Conservation (phyloP, 176 grass and related monocot genomes). For the Puya raimondii region DNA sequence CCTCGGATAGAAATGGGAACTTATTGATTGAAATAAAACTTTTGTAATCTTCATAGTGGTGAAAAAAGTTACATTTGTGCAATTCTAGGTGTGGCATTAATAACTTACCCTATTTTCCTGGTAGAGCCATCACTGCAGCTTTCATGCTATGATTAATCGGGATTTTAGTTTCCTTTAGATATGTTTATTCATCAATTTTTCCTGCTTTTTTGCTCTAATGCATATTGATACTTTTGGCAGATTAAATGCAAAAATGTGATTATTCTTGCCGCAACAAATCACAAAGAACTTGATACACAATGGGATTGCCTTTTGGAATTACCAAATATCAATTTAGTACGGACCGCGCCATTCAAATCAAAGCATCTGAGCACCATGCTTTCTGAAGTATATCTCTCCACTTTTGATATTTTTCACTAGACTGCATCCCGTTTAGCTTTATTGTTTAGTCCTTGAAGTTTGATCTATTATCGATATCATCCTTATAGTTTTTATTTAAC, state of each 20-base stretch:
- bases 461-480: constrained; percentile 10
- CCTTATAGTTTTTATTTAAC: neutral
- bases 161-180: neutral
- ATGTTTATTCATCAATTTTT: neutral
- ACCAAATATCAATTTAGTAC: constrained; percentile 43
- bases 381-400: constrained; percentile 50
- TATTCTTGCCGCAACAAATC: constrained; percentile 79
- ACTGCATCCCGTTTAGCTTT: neutral
- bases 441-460: constrained; percentile 7
- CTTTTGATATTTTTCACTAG: constrained; percentile 14
- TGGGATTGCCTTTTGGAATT: constrained; percentile 85
- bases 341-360: constrained; percentile 45
- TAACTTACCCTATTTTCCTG: neutral
- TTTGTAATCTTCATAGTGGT: neutral
- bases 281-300: constrained; percentile 62
- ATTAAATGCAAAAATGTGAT: constrained; percentile 96
- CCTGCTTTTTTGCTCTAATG: constrained; percentile 1
- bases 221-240: constrained; percentile 43
- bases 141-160: neutral
- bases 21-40: neutral
- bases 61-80: neutral
- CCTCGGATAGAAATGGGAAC: neutral
- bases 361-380: constrained; percentile 59
- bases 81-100: neutral
- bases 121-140: neutral